A percentile compares a stretch with the other conserved stretches of the same genome.
Conservation (phyloP, 495 filamentous ascomycete species). For the Podospora australis region DNA sequence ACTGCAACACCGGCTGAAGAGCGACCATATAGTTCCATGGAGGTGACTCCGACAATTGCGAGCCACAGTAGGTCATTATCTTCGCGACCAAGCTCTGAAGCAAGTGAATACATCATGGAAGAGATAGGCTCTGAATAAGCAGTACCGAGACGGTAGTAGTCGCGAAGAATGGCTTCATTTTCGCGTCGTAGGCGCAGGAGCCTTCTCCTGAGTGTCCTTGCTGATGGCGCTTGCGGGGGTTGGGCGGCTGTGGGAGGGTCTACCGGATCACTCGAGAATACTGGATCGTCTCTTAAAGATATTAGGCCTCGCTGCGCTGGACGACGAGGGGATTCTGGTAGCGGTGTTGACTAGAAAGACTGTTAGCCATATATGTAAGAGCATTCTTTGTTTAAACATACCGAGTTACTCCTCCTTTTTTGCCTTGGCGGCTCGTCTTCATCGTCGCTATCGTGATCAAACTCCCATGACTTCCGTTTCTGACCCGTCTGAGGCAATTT, state of each 20-base stretch:
- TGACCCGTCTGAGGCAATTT: conserved; percentile 32
- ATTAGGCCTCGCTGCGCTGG: conserved; percentile 44
- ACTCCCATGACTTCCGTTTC: conserved; percentile 83
- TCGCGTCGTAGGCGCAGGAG: conserved; percentile 69
- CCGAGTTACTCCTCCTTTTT: conserved; percentile 79
- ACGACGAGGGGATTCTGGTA: conserved; percentile 44
- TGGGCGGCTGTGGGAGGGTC: conserved; percentile 51
- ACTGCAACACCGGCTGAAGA: conserved; percentile 74
- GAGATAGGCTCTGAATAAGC: conserved; percentile 94
- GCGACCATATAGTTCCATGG: conserved; percentile 84
- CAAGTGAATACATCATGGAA: conserved; percentile 86
- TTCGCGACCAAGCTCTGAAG: conserved; percentile 89
- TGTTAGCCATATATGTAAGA: conserved; percentile 23
- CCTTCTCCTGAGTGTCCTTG: conserved; percentile 60
- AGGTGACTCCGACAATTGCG: conserved; percentile 84
- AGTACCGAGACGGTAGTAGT: conserved; percentile 79
- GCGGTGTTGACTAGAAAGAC: conserved; percentile 51
- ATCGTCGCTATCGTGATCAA: conserved; percentile 62
- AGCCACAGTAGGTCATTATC: conserved; percentile 96
- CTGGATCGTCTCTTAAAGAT: conserved; percentile 37
- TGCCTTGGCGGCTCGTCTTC: conserved; percentile 66
- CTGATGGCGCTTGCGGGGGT: conserved; percentile 56
- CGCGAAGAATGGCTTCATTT: conserved; percentile 62
- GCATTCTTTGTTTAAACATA: conserved; percentile 40
- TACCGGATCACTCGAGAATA: conserved; percentile 33